These are phyloP conservation scores for Yamadazyma sp. DNA, from an alignment of 805 yeast species.

Conservation along the genomic window DNA sequence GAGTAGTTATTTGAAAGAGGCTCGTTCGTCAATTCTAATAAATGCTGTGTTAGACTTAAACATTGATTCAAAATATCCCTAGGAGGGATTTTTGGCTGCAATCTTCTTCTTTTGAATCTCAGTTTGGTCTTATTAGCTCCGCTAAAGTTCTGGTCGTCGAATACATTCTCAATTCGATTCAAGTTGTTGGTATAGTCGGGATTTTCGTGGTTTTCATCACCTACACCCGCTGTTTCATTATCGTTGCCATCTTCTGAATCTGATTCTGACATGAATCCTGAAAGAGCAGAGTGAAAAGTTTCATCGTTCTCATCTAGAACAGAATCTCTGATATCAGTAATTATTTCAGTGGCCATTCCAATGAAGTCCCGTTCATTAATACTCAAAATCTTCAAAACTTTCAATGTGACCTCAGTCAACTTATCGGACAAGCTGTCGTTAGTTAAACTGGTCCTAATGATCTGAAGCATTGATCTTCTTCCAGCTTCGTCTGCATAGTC, in stretches of 20 bases:
- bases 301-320: conserved; percentile 47
- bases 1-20: conserved; percentile 65
- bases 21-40: conserved; percentile 65
- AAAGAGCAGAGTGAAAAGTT: conserved; percentile 49
- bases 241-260: conserved; percentile 21
- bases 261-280: conserved; percentile 28
- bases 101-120: conserved; percentile 25
- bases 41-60: conserved; percentile 63
- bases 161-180: conserved; percentile 16
- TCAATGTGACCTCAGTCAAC: conserved; percentile 55
- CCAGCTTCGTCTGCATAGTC: conserved; percentile 93
- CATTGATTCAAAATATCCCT: conserved; percentile 58
- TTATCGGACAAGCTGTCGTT: conserved; percentile 55
- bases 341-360: conserved; percentile 79
- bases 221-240: conserved; percentile 21
- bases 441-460: conserved; percentile 50
- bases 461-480: conserved; percentile 66
- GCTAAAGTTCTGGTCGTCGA: conserved; percentile 16
- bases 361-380: conserved; percentile 82
- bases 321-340: conserved; percentile 79
- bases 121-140: conserved; percentile 4
- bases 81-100: conserved; percentile 43
- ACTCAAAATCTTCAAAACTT: conserved; percentile 68
- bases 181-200: conserved; percentile 19
- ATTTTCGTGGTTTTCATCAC: conserved; percentile 17